phyloP scores from a whole-genome alignment of 139 green algal genomes.

The Chlorella sp. region DNA sequence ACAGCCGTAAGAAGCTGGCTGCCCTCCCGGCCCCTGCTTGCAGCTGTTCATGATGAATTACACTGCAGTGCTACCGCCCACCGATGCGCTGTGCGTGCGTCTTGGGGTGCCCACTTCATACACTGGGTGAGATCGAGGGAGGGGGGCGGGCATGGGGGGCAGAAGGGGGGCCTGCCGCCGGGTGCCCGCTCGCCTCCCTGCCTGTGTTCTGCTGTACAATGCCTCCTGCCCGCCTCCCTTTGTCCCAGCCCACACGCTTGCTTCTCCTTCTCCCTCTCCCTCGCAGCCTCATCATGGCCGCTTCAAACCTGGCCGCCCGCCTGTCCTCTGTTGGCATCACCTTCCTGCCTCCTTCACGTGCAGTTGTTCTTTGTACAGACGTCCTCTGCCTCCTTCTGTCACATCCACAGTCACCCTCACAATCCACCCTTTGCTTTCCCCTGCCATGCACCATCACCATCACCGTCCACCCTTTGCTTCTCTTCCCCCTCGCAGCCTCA shows the following conservation, averaged over 20 bases:
- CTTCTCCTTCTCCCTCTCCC: too few species aligned
- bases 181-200: too few species aligned
- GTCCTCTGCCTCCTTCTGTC: too few species aligned
- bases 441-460: not conserved
- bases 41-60: slow-evolving; percentile 34
- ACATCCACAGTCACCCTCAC: not conserved
- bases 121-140: not conserved
- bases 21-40: not conserved
- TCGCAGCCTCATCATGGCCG: too few species aligned
- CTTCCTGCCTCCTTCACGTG: too few species aligned
- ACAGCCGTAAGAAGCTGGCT: too few species aligned
- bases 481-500: not conserved
- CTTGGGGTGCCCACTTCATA: slow-evolving; percentile 1
- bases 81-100: slow-evolving; percentile 32
- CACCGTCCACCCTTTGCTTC: not conserved
- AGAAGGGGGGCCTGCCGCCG: not conserved
- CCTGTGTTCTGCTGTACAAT: too few species aligned
- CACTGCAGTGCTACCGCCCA: slow-evolving; percentile 31
- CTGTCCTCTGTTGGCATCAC: not conserved
- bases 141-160: too few species aligned
- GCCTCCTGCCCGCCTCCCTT: too few species aligned
- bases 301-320: too few species aligned
- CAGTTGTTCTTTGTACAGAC: too few species aligned
- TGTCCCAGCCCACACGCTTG: too few species aligned
- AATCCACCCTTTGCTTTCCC: not conserved